phyloP scores from a whole-genome alignment of 2,329 filamentous ascomycete genomes.

The Erysiphe pulchra region DNA sequence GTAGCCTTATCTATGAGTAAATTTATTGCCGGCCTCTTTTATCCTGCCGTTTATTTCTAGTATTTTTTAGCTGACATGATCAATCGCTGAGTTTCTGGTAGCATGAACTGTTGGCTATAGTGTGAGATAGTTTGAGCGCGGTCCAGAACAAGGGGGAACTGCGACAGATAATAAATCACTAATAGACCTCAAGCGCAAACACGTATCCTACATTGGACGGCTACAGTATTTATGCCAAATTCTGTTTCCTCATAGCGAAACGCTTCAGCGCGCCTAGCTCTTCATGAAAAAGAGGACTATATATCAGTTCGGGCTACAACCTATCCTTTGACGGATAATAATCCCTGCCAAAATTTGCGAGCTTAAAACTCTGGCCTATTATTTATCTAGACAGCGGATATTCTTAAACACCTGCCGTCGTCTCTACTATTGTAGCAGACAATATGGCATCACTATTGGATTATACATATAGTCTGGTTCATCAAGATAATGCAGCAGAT shows the following conservation, averaged over 20 bases:
- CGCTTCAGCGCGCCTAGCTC: not conserved
- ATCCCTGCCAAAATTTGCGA: not conserved
- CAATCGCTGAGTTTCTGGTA: no score
- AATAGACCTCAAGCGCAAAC: not conserved
- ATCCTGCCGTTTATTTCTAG: no score
- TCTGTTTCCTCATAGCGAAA: not conserved
- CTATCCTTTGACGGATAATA: not conserved
- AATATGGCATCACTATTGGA: constrained; percentile 89
- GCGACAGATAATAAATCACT: no score
- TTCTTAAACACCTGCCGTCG: not conserved
- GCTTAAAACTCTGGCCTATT: not conserved
- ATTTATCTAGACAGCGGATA: not conserved
- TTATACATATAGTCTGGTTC: constrained; percentile 85
- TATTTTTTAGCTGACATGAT: no score
- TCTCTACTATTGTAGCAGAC: constrained; percentile 10
- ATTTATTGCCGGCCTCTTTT: no score
- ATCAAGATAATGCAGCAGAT: constrained; percentile 90
- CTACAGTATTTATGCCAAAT: not conserved
- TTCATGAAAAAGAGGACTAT: not conserved
- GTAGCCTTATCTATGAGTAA: no score
- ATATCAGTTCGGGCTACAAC: not conserved
- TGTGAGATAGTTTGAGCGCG: no score
- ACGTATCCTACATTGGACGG: not conserved
- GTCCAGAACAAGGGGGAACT: no score
- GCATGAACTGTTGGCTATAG: no score